Evolutionary conservation across 768 basidiomycete species (phyloP).

Genomic region (Tricholoma sp.): DNA sequence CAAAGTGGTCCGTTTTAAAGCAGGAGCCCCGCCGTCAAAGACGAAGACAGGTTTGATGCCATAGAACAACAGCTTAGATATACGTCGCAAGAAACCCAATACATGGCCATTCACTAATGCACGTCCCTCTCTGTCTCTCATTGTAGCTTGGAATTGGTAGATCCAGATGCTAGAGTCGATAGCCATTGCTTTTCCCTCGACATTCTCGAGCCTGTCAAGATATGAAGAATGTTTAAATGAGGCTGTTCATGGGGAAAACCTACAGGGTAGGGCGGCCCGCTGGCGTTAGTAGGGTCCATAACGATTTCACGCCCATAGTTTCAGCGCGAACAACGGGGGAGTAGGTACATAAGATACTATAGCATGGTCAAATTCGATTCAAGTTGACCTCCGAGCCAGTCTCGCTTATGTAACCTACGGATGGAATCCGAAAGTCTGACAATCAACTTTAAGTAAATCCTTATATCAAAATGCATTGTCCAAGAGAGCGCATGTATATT

Average conservation of each 20-base stretch:
- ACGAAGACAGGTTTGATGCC: constrained; percentile 99
- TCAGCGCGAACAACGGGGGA: constrained; percentile 7
- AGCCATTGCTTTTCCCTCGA: constrained; percentile 93
- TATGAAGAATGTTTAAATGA: background rate
- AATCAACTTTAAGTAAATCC: background rate
- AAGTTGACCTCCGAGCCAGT: background rate
- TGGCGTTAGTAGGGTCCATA: constrained; percentile 91
- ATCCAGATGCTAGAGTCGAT: constrained; percentile 99
- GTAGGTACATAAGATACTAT: background rate
- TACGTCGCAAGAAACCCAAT: constrained; percentile 83
- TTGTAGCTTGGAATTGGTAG: constrained; percentile 99
- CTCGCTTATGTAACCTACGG: too few relatives aligned
- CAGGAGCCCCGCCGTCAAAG: constrained; percentile 96
- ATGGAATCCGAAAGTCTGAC: too few relatives aligned
- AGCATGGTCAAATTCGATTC: background rate
- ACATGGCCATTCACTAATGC: constrained; percentile 91
- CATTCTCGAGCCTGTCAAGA: constrained; percentile 72
- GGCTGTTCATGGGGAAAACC: constrained; percentile 19
- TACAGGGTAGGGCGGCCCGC: constrained; percentile 93
- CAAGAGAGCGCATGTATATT: background rate
- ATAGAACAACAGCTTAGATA: constrained; percentile 92
- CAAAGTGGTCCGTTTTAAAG: constrained; percentile 83
- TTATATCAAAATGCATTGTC: background rate
- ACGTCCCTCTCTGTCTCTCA: constrained; percentile 95
- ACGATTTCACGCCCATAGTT: constrained; percentile 91